phyloP scores from a whole-genome alignment of 352 stramenopile genomes.

The Globisporangium ultimum region DNA sequence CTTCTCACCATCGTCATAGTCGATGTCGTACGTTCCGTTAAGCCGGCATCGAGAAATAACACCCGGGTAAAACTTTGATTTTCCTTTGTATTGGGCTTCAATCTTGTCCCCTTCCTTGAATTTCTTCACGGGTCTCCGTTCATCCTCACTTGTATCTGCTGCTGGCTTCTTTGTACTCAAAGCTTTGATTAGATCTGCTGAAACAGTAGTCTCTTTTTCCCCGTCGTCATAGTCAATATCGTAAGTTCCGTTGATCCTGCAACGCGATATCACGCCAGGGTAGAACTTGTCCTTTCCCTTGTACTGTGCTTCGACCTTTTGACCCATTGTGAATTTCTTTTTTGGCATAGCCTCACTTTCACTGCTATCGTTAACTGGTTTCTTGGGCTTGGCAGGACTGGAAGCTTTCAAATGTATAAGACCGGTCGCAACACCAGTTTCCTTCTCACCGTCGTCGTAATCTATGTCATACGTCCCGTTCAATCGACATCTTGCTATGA shows the following conservation, averaged over 20 bases:
- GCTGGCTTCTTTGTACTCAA: neutral
- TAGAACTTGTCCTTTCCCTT: constrained; percentile 61
- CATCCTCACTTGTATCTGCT: neutral
- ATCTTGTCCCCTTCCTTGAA: neutral
- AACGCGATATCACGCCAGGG: constrained; percentile 42
- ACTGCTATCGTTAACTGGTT: constrained; percentile 1
- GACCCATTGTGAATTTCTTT: constrained; percentile 17
- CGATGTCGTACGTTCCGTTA: constrained; percentile 69
- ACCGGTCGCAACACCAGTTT: constrained; percentile 37
- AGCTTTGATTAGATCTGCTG: constrained; percentile 58
- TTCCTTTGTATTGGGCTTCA: constrained; percentile 50
- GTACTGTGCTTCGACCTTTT: constrained; percentile 32
- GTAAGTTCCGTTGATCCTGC: constrained; percentile 54
- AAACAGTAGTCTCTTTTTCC: constrained; percentile 13
- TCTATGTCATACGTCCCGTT: constrained; percentile 78
- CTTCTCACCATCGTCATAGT: constrained; percentile 59
- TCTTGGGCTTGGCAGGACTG: constrained; percentile 1
- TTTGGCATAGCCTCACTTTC: constrained; percentile 1
- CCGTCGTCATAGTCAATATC: constrained; percentile 77
- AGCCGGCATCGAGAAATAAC: constrained; percentile 18
- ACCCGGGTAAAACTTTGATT: neutral
- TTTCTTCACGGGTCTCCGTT: neutral
- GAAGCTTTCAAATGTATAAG: constrained; percentile 23
- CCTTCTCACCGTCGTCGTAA: constrained; percentile 79
- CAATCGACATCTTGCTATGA: constrained; percentile 45